These are phyloP conservation scores for Colletotrichum sansevieriae DNA, from an alignment of 2,329 filamentous ascomycete genomes.

Conservation along the genomic window DNA sequence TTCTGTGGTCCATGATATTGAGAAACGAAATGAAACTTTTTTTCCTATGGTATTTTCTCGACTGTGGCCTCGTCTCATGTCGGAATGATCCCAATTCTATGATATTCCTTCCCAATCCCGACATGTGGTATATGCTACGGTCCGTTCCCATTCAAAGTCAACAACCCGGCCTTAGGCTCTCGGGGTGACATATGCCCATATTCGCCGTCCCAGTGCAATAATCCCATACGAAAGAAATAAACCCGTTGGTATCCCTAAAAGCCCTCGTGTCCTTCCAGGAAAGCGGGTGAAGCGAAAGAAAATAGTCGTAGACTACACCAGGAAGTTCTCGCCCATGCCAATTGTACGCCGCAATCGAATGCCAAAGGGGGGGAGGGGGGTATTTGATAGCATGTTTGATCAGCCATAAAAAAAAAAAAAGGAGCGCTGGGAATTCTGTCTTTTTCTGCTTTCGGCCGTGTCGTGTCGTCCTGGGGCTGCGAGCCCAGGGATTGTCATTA, in stretches of 20 bases:
- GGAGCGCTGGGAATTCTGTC: conserved; percentile 39
- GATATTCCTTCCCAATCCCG: conserved; percentile 29
- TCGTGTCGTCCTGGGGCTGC: conserved; percentile 38
- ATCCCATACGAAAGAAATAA: conserved; percentile 32
- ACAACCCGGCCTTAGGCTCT: conserved; percentile 38
- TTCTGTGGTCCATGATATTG: conserved; percentile 15
- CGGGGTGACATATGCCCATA: conserved; percentile 37
- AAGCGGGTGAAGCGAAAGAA: conserved; percentile 36
- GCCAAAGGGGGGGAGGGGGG: conserved; percentile 31
- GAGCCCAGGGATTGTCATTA: conserved; percentile 31
- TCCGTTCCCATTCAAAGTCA: conserved; percentile 37
- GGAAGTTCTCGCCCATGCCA: conserved; percentile 40
- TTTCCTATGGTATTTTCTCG: conserved; percentile 42
- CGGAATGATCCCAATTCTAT: conserved; percentile 42
- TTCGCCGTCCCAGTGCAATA: conserved; percentile 39
- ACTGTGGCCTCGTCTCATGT: conserved; percentile 39
- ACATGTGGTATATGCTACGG: conserved; percentile 41
- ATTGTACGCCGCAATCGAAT: conserved; percentile 42
- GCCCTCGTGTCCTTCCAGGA: conserved; percentile 40
- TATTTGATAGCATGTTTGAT: conserved; percentile 41
- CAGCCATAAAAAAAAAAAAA: conserved; percentile 22
- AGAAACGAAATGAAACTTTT: conserved; percentile 35
- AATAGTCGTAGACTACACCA: conserved; percentile 42
- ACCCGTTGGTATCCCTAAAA: conserved; percentile 29
- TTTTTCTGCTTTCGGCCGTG: conserved; percentile 41